Base-by-base conservation (phyloP, 192 early-diverging fungal species). In the Entomortierella beljakovae region DNA sequence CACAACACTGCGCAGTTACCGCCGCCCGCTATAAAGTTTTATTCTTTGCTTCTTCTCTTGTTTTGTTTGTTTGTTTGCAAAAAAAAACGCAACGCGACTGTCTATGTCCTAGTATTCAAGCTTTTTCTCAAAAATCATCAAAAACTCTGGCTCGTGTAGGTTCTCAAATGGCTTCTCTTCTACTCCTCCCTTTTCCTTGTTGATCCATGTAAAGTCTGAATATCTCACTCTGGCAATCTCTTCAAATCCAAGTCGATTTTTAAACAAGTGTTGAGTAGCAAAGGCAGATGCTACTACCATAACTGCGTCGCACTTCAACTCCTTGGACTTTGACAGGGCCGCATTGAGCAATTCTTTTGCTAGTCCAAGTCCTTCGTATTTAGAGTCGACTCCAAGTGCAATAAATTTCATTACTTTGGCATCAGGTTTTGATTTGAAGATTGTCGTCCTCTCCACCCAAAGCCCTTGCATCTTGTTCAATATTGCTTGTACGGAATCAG, bases 351-450 rank as follows among this genome's bases (percentile, higher is more conserved):
- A 32, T 23, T 64, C 68, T 62, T 79, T 79, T 23, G 75, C 75
- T 25, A 79, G 15, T 0, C 75, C 75, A 6, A 60, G 15, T 7
- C 75, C 75, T 28, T 79, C 75, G 29, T 79, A 70, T 0, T 20
- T 22, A 0, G 35, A 43, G 38, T 70, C 62, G 4, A 79, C 75
- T 2, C 75, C 75, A 13, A 79, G 34, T 9, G 75, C 75, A n/a
- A 79, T 79, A 26, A 79, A 79, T 57, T 79, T 79, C 75, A 79
- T 79, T 18, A 79, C 68, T 28, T 65, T 69, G 6, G 75, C 75
- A 2, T 48, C 32, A 2, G 75, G 75, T 18, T 79, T 65, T 0
- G 25, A 42, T 32, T 58, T 31, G 51, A 79, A 70, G 6, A 79
- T 49, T 0, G 61, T 70, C 3, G 74, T 70, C 13, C 64, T 59